Base-by-base conservation (phyloP, 139 green algal species). In the Zygnema circumcarinatum region DNA sequence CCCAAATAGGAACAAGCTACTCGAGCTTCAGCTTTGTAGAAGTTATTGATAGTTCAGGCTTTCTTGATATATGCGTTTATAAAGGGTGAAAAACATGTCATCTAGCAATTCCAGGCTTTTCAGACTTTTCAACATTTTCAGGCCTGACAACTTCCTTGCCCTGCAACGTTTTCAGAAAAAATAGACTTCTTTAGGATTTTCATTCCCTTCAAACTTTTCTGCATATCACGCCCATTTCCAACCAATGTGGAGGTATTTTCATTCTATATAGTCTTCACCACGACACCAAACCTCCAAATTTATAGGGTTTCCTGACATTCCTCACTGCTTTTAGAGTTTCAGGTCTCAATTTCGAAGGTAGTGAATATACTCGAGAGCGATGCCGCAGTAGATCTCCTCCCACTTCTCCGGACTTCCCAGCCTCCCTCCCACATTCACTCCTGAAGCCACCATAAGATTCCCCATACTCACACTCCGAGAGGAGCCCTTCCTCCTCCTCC, bases 311-410 rank as follows among this genome's bases (percentile, higher is more conserved):
- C n/a, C n/a, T n/a, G n/a, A n/a, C n/a, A n/a, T n/a, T n/a, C n/a
- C n/a, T n/a, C n/a, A n/a, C n/a, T n/a, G n/a, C n/a, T n/a, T n/a
- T n/a, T n/a, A n/a, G n/a, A n/a, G n/a, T n/a, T n/a, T n/a, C n/a
- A n/a, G n/a, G n/a, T n/a, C n/a, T n/a, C n/a, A n/a, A n/a, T n/a
- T n/a, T n/a, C n/a, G n/a, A n/a, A 41, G 69, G 16, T 3, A 78
- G 69, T 25, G 69, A 78, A 41, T 16, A 52, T 41, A 78, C 69
- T 78, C 69, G 35, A 7, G 16, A 52, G 69, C 69, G 7, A 25
- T 3, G 7, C 69, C 69, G 36, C 69, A 78, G 16, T 78, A 78
- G 16, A 78, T 16, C 35, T 78, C 69, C 69, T 78, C 69, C 69
- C 69, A 78, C 69, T 39, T 41, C 35, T 78, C 69, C 69, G 69